A percentile compares a stretch with the other conserved stretches of the same genome.
Conservation (phyloP, 2,329 filamentous ascomycete genomes). For the Pseudogymnoascus sp. region DNA sequence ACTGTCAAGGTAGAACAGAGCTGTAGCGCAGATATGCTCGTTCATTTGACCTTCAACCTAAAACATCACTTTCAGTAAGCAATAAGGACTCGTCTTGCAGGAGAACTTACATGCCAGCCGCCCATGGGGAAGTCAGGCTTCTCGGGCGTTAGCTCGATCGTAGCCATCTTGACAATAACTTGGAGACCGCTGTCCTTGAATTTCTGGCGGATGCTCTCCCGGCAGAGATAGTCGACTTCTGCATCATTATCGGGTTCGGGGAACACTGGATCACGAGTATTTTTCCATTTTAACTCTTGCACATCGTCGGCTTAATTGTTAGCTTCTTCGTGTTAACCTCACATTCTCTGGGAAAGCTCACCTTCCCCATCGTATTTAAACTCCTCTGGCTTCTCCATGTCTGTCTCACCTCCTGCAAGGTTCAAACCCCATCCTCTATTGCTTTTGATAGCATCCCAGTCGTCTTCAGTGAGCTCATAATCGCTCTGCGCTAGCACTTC, state of each 20-base stretch:
- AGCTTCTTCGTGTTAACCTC: background rate
- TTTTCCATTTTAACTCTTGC: background rate
- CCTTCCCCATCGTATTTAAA: background rate
- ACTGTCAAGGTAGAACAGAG: conserved; percentile 43
- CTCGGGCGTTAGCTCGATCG: conserved; percentile 50
- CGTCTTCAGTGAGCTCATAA: conserved; percentile 3
- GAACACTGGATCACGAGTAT: background rate
- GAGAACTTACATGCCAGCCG: conserved; percentile 36
- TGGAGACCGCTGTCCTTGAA: conserved; percentile 39
- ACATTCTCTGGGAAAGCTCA: background rate
- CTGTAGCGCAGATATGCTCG: conserved; percentile 47
- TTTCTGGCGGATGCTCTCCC: conserved; percentile 10
- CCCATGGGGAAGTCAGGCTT: conserved; percentile 42
- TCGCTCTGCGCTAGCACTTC: background rate
- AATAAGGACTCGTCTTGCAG: background rate
- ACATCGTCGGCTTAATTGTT: conserved; percentile 6
- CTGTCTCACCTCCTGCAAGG: background rate
- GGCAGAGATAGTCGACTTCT: conserved; percentile 13
- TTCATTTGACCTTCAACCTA: conserved; percentile 39
- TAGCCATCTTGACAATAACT: conserved; percentile 56
- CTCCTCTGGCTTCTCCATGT: background rate
- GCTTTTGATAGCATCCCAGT: background rate
- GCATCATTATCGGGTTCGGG: background rate
- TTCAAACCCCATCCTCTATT: background rate
- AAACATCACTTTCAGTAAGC: background rate